Evolutionary conservation across 768 basidiomycete genomes (phyloP).

Genomic region (Epithele typhae): DNA sequence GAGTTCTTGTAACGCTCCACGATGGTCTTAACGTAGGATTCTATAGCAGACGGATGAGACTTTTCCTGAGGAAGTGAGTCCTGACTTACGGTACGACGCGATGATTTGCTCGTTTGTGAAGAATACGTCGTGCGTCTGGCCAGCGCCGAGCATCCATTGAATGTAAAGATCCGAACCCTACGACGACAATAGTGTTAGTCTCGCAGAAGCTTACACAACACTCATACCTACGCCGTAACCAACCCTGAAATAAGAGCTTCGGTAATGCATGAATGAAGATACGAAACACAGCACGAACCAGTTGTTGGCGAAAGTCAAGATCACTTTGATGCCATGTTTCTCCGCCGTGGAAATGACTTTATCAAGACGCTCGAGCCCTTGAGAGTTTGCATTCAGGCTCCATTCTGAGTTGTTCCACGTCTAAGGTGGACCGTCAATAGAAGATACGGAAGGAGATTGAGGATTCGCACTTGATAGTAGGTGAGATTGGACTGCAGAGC

Average conservation of each 20-base stretch:
- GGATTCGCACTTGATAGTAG: constrained; percentile 39
- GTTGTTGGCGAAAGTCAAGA: constrained; percentile 53
- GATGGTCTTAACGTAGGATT: constrained; percentile 27
- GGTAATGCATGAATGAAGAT: constrained; percentile 11
- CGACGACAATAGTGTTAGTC: background rate
- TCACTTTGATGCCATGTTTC: constrained; percentile 47
- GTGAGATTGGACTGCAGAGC: constrained; percentile 41
- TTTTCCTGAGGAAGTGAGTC: background rate
- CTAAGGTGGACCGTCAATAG: constrained; percentile 19
- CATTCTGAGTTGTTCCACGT: constrained; percentile 49
- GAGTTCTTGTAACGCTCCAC: constrained; percentile 28
- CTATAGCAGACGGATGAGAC: constrained; percentile 5
- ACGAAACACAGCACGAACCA: constrained; percentile 27
- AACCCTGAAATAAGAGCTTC: constrained; percentile 32
- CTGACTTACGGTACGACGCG: constrained; percentile 24
- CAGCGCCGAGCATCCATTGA: constrained; percentile 23
- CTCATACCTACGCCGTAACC: constrained; percentile 44
- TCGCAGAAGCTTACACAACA: background rate
- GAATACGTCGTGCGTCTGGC: constrained; percentile 27
- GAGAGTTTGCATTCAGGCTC: constrained; percentile 47
- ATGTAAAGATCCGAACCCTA: constrained; percentile 34
- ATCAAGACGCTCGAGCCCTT: constrained; percentile 51
- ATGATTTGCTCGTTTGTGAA: constrained; percentile 26
- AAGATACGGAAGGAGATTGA: too few relatives aligned
- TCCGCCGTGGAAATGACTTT: constrained; percentile 45